Evolutionary conservation across 805 yeast genomes (phyloP), one percentile per base, ranked within the genome.

Genomic region (Candida montana): DNA sequence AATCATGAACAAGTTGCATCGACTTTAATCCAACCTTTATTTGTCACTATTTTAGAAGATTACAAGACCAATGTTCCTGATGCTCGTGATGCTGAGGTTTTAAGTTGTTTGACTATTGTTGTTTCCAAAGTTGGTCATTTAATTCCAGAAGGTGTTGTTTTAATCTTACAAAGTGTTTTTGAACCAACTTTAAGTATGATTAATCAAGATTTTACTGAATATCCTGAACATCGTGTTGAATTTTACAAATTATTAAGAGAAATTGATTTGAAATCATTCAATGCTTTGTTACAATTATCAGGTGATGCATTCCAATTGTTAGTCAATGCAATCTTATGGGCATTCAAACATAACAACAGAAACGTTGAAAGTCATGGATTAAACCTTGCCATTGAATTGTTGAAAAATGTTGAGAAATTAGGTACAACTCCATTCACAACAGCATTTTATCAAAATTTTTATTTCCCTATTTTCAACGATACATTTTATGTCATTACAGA

Each of bases 211-310:
- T 88, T 93, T 60, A 81, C 95, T 3, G 97, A 93, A 64, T 93
- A 87, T 63, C 99, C 98, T 11, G 99, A 93, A 62, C 97, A 91
- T 67, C 79, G 99, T 58, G 95, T 91, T 42, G 98, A 90, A 61
- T 93, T 93, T 63, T 93, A 91, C 69, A 85, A 83, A 65, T 72
- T 93, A 41, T 72, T 93, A 59, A 82, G 90, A 54, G 95, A 86
- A 45, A 91, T 93, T 57, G 83, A 93, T 63, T 64, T 80, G 52
- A 83, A 84, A 58, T 81, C 93, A 15, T 93, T 93, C 72, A 75
- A 78, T 44, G 95, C 97, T 1, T 72, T 93, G 51, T 71, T 88
- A 46, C 85, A 88, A 62, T 74, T 93, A 49, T 95, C 97, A 9
- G 91, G 95, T 3, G 89, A 80, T 48, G 95, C 95, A 19, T 91